A percentile compares a stretch with the other conserved stretches of the same genome.
Conservation (phyloP, 257 asterid species). For the Plantago ovata region DNA sequence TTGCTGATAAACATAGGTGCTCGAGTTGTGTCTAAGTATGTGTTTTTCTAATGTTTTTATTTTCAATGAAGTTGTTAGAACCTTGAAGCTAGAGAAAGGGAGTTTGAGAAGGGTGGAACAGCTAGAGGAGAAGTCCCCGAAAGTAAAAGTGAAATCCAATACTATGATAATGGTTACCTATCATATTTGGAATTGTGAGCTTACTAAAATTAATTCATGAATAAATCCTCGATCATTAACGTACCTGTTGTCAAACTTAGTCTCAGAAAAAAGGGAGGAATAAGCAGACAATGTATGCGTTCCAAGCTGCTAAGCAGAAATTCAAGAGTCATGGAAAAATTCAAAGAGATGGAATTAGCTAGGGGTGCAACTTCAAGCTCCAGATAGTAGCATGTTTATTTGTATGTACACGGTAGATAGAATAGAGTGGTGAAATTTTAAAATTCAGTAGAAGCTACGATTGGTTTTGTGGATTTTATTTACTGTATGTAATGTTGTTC, state of each 20-base stretch:
- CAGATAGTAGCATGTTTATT: too few species aligned
- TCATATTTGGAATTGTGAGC: neutral
- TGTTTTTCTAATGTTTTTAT: too few species aligned
- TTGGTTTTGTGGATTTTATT: too few species aligned
- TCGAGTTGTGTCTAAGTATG: too few species aligned
- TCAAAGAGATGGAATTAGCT: constrained; percentile 92
- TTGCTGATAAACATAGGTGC: constrained; percentile 92
- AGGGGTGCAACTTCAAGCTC: too few species aligned
- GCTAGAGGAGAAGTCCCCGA: constrained; percentile 85
- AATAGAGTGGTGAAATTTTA: too few species aligned
- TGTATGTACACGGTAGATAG: too few species aligned
- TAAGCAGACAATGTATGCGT: constrained; percentile 89
- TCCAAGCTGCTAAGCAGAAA: constrained; percentile 94
- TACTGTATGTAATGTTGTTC: too few species aligned
- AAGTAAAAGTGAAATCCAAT: constrained; percentile 94
- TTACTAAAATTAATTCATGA: neutral
- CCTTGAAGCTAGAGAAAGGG: constrained; percentile 86
- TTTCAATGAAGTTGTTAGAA: too few species aligned
- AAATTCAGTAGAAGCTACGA: too few species aligned
- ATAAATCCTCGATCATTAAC: neutral
- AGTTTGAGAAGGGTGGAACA: constrained; percentile 98
- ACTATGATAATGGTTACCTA: constrained; percentile 95
- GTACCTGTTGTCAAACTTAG: constrained; percentile 28
- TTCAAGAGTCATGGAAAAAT: constrained; percentile 67
- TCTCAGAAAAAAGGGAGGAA: constrained; percentile 90